Evolutionary conservation across 148 eudicot genomes (phyloP).

Genomic region (Chenopodium formosanum): DNA sequence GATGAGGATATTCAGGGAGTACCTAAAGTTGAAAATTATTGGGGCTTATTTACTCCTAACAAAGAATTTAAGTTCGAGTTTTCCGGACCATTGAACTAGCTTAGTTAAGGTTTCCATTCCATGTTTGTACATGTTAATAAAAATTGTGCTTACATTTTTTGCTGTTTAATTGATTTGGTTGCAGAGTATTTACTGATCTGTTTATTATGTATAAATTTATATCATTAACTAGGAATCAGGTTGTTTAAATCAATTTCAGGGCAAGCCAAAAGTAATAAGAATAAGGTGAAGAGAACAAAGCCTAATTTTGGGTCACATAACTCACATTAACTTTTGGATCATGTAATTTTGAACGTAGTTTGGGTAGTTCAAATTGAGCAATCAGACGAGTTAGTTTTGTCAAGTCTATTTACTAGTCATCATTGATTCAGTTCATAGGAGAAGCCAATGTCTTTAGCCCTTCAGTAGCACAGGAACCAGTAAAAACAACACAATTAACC

Average conservation of each 20-base stretch:
- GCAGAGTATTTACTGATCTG: neutral
- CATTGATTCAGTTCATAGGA: neutral
- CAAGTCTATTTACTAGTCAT: neutral
- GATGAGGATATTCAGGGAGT: conserved; percentile 50
- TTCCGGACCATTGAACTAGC: conserved; percentile 23
- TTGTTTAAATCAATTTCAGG: too few species aligned
- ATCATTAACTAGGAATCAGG: neutral
- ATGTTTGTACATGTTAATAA: neutral
- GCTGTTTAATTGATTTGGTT: neutral
- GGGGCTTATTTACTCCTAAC: conserved; percentile 46
- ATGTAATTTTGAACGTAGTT: too few species aligned
- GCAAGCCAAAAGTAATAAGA: too few species aligned
- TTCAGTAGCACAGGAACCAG: neutral
- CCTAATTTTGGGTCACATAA: too few species aligned
- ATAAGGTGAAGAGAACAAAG: too few species aligned
- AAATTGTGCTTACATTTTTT: neutral
- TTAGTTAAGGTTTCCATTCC: conserved; percentile 6
- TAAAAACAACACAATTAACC: neutral
- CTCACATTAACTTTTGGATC: too few species aligned
- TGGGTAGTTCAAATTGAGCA: neutral
- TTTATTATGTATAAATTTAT: conserved; percentile 8
- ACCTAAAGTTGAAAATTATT: conserved; percentile 51
- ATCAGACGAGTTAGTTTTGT: too few species aligned
- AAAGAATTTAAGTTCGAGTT: conserved; percentile 47
- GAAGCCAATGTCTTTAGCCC: neutral